A percentile compares a stretch with the other conserved stretches of the same genome.
These are phyloP conservation scores for Colletotrichum melonis DNA, from an alignment of 2,329 filamentous ascomycete species.

Conservation along the genomic window DNA sequence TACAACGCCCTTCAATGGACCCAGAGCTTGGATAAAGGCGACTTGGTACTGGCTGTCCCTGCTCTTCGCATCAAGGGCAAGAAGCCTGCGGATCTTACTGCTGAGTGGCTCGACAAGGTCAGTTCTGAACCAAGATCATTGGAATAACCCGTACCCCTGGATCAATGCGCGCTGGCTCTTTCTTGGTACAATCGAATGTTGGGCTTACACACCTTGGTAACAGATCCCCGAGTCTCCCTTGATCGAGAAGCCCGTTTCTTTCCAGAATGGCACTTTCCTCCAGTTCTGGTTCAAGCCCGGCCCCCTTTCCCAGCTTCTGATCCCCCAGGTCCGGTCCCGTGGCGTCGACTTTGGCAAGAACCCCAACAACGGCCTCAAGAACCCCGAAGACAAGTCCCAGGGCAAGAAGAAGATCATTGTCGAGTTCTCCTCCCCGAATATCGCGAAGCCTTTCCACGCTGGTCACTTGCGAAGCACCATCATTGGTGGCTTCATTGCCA, in stretches of 20 bases:
- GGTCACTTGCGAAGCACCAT: constrained; percentile 83
- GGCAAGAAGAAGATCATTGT: constrained; percentile 77
- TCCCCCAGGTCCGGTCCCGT: constrained; percentile 76
- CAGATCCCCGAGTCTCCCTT: constrained; percentile 81
- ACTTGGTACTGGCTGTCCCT: constrained; percentile 81
- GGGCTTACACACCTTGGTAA: neutral
- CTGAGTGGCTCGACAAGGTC: constrained; percentile 72
- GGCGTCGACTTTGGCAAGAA: constrained; percentile 74
- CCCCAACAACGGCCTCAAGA: constrained; percentile 67
- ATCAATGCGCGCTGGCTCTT: neutral
- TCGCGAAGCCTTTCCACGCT: constrained; percentile 86
- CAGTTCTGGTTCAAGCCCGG: constrained; percentile 84
- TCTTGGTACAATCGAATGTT: neutral
- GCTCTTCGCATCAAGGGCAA: constrained; percentile 81
- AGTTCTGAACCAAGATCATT: neutral
- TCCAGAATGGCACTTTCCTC: constrained; percentile 71
- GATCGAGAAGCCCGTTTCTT: constrained; percentile 75
- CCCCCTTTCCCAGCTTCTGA: constrained; percentile 72
- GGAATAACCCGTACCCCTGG: too few species aligned
- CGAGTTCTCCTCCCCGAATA: constrained; percentile 88
- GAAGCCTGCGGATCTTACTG: constrained; percentile 71
- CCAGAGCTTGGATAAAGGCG: constrained; percentile 82
- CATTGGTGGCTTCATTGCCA: constrained; percentile 81
- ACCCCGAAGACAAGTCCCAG: constrained; percentile 69
- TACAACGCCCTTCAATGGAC: constrained; percentile 85